phyloP scores from a whole-genome alignment of 345 rosid species.

The Physaria fendleri region DNA sequence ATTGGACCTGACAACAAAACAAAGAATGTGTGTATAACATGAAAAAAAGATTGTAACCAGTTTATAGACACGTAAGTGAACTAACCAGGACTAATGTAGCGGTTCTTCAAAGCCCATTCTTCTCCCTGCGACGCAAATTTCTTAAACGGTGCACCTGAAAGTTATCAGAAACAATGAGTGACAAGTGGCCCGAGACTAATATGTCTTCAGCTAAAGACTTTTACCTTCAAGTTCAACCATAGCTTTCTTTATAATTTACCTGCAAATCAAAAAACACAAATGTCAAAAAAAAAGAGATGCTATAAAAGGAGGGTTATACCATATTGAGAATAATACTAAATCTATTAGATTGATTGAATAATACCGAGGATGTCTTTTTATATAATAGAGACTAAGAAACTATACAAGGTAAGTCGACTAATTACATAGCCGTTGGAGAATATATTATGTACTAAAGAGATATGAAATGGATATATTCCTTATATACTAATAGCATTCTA shows the following conservation, averaged over 20 bases:
- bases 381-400: too few relatives aligned
- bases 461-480: too few relatives aligned
- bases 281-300: too few relatives aligned
- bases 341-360: too few relatives aligned
- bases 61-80: conserved; percentile 1
- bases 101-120: conserved; percentile 81
- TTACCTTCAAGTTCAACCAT: conserved; percentile 97
- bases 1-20: conserved; percentile 63
- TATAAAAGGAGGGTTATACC: not conserved
- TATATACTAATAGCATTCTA: too few relatives aligned
- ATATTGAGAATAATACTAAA: too few relatives aligned
- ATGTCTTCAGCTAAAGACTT: not conserved
- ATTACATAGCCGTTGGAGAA: too few relatives aligned
- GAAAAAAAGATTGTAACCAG: not conserved
- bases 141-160: conserved; percentile 86
- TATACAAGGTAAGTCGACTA: too few relatives aligned
- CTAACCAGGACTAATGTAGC: conserved; percentile 90
- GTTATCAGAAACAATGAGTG: not conserved
- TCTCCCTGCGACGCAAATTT: conserved; percentile 62
- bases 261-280: conserved; percentile 13
- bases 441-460: too few relatives aligned
- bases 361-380: too few relatives aligned
- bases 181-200: not conserved
- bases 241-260: conserved; percentile 97
- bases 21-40: not conserved